A percentile compares a stretch with the other conserved stretches of the same genome.
phyloP scores from a whole-genome alignment of 2,329 filamentous ascomycete species.

The Fusarium torulosum region DNA sequence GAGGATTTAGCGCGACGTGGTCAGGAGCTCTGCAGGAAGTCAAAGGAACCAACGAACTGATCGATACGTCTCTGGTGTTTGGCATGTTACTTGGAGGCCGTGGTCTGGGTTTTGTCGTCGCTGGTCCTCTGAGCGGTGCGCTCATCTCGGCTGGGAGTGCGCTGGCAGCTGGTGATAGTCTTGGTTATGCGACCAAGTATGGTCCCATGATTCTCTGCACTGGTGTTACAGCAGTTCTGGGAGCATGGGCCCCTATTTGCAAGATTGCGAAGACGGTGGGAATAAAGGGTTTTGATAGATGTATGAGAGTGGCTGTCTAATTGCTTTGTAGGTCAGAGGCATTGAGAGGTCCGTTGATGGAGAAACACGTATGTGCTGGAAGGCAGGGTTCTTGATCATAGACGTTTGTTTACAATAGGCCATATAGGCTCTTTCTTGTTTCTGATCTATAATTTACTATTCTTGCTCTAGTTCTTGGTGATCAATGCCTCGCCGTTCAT shows the following conservation, averaged over 20 bases:
- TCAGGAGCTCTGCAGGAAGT: slow-evolving; percentile 63
- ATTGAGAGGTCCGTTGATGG: neutral
- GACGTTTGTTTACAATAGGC: too few species aligned
- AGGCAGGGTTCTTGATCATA: too few species aligned
- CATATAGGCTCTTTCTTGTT: neutral
- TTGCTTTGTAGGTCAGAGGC: slow-evolving; percentile 50
- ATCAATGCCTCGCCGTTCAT: slow-evolving; percentile 50
- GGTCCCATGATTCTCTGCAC: slow-evolving; percentile 53
- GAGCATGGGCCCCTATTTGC: slow-evolving; percentile 52
- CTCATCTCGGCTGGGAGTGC: slow-evolving; percentile 45
- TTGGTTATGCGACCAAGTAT: slow-evolving; percentile 51
- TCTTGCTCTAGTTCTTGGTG: slow-evolving; percentile 31
- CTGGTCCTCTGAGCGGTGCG: slow-evolving; percentile 49
- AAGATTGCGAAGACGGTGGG: slow-evolving; percentile 54
- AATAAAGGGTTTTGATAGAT: slow-evolving; percentile 8
- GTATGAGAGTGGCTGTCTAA: slow-evolving; percentile 55
- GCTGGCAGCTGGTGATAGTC: slow-evolving; percentile 42
- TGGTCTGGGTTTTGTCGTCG: slow-evolving; percentile 48
- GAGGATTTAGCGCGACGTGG: slow-evolving; percentile 73
- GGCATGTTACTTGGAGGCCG: slow-evolving; percentile 51
- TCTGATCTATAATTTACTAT: neutral
- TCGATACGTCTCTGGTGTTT: slow-evolving; percentile 50
- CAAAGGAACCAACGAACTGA: slow-evolving; percentile 38
- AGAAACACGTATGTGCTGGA: neutral
- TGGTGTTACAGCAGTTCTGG: slow-evolving; percentile 49